Conservation (phyloP, 108 stramenopile species). For the Conticribra guillardii region DNA sequence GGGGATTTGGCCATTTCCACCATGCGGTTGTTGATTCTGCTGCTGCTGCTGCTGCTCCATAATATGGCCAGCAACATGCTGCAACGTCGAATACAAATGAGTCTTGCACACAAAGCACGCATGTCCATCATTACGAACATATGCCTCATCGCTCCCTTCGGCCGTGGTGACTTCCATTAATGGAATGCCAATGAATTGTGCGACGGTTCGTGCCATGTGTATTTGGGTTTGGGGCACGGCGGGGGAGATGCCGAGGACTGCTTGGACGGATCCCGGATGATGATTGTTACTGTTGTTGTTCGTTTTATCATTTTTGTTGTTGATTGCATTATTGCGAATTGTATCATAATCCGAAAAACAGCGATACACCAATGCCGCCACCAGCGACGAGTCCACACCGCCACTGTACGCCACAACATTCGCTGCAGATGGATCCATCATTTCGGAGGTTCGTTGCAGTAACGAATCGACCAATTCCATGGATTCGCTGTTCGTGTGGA, state of each 20-base stretch:
- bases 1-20: too few relatives aligned
- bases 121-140: slow-evolving; percentile 84
- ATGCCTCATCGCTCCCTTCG: slow-evolving; percentile 83
- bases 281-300: not conserved
- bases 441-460: slow-evolving; percentile 28
- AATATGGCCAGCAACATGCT: slow-evolving; percentile 59
- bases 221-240: slow-evolving; percentile 83
- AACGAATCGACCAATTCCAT: slow-evolving; percentile 43
- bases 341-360: slow-evolving; percentile 32
- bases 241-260: slow-evolving; percentile 89
- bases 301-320: not conserved
- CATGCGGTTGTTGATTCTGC: too few relatives aligned
- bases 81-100: slow-evolving; percentile 85
- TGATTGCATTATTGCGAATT: not conserved
- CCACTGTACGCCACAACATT: slow-evolving; percentile 92
- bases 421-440: slow-evolving; percentile 43
- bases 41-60: slow-evolving; percentile 36
- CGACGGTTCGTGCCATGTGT: slow-evolving; percentile 71
- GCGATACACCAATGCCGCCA: slow-evolving; percentile 76
- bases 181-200: slow-evolving; percentile 68
- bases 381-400: slow-evolving; percentile 92
- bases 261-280: slow-evolving; percentile 46
- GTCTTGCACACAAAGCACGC: slow-evolving; percentile 97
- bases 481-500: slow-evolving; percentile 28
- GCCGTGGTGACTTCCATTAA: slow-evolving; percentile 67